Percentiles rank a stretch among this genome's conserved stretches.
Conservation (phyloP, 2,329 filamentous ascomycete genomes). For the Pyrenophora teres region DNA sequence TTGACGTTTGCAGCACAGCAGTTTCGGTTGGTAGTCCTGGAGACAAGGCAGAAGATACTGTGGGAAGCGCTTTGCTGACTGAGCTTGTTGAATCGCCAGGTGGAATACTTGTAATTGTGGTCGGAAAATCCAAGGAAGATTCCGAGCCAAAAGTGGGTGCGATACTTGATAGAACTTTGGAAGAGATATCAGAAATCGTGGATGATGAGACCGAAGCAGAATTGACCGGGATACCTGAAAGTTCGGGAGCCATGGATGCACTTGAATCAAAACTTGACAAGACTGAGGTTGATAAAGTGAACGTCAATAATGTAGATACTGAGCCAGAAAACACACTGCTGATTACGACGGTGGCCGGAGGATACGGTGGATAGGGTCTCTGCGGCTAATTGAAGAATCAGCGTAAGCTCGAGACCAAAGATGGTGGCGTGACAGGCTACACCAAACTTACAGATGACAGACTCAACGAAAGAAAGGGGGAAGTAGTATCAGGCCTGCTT, state of each 20-base stretch:
- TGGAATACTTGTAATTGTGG: too few relatives aligned
- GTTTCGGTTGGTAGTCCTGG: neutral
- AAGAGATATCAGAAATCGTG: neutral
- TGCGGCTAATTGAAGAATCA: slow-evolving; percentile 9
- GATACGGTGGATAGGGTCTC: slow-evolving; percentile 8
- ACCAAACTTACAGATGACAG: neutral
- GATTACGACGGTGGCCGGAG: neutral
- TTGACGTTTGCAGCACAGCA: neutral
- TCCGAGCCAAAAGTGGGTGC: neutral
- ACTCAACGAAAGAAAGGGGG: neutral
- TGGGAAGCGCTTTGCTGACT: neutral
- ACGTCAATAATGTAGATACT: neutral
- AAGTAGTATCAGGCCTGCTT: neutral
- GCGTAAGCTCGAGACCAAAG: neutral
- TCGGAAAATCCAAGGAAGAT: neutral
- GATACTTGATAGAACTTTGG: neutral
- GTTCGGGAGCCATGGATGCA: neutral
- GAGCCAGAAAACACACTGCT: neutral
- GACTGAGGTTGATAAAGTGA: neutral
- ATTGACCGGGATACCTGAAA: neutral
- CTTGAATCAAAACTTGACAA: neutral
- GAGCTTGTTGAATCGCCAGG: too few relatives aligned
- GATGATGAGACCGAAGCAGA: neutral
- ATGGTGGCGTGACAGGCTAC: neutral
- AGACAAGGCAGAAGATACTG: neutral